These are phyloP conservation scores for Pleurotus djamor DNA, from an alignment of 768 basidiomycete species.

Conservation along the genomic window DNA sequence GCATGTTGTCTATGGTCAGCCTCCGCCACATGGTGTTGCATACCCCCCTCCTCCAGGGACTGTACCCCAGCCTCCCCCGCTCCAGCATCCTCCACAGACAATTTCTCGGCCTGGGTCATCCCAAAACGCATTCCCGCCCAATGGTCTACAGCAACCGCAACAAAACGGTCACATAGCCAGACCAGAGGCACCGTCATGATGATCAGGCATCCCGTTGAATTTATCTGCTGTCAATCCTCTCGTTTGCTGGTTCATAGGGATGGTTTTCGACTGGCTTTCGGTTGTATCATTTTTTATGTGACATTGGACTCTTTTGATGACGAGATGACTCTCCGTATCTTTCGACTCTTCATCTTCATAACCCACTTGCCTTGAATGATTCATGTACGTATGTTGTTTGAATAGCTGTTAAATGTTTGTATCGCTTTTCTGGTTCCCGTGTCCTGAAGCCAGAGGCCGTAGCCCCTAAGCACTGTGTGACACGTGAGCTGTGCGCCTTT, in stretches of 20 bases:
- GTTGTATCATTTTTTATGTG: neutral
- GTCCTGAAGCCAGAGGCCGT: too few relatives aligned
- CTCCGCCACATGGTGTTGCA: conserved; percentile 33
- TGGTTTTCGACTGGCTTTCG: conserved; percentile 5
- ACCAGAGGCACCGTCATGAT: conserved; percentile 40
- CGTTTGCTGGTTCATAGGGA: neutral
- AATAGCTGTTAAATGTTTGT: conserved; percentile 1
- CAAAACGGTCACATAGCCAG: conserved; percentile 45
- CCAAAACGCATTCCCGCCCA: conserved; percentile 52
- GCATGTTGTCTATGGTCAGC: conserved; percentile 48
- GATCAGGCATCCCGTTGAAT: conserved; percentile 13
- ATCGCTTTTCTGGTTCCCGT: neutral
- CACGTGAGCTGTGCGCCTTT: neutral
- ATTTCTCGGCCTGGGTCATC: conserved; percentile 61
- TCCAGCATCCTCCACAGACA: conserved; percentile 29
- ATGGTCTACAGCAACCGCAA: conserved; percentile 27
- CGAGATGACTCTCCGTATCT: too few relatives aligned
- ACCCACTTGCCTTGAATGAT: neutral
- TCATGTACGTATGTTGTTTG: conserved; percentile 8
- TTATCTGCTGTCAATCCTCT: neutral
- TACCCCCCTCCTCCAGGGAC: conserved; percentile 42
- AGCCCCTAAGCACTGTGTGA: too few relatives aligned
- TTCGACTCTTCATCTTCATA: neutral
- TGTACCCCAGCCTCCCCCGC: conserved; percentile 40
- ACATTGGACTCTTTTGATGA: neutral